Percentiles rank a stretch among this genome's conserved stretches.
phyloP scores from a whole-genome alignment of 2,329 filamentous ascomycete species.

The Thermoascus crustaceus region DNA sequence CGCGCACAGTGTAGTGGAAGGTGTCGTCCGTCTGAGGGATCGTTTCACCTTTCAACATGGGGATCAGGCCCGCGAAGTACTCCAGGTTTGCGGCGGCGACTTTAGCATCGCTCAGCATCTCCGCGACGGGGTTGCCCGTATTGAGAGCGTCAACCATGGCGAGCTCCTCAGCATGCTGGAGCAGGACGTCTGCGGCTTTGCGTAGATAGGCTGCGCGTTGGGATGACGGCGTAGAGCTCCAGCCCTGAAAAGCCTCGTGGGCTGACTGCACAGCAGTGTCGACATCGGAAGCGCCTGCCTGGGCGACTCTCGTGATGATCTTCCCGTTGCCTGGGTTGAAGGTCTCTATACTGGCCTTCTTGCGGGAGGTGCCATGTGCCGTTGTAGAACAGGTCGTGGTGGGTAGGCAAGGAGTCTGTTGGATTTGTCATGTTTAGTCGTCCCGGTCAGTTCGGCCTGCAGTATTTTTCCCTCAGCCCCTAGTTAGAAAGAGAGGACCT shows the following conservation, averaged over 20 bases:
- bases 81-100: constrained; percentile 13
- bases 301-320: constrained; percentile 14
- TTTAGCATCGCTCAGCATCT: constrained; percentile 17
- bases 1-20: constrained; percentile 24
- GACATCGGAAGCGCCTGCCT: constrained; percentile 14
- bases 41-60: constrained; percentile 18
- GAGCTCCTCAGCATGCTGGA: constrained; percentile 9
- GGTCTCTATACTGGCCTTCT: constrained; percentile 13
- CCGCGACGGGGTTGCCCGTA: constrained; percentile 17
- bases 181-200: constrained; percentile 28
- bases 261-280: constrained; percentile 16
- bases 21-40: constrained; percentile 11
- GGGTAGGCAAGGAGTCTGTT: constrained; percentile 11
- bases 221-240: constrained; percentile 5
- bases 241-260: constrained; percentile 13
- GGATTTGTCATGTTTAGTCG: no score
- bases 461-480: no score
- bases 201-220: constrained; percentile 33
- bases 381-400: constrained; percentile 16
- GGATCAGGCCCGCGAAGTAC: constrained; percentile 19
- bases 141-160: constrained; percentile 13
- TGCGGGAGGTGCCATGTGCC: constrained; percentile 14
- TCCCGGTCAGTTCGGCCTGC: no score
- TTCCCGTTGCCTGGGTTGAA: constrained; percentile 18
- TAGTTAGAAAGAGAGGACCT: no score